phyloP scores from a whole-genome alignment of 2,329 filamentous ascomycete genomes.

The Dothideomycetes sp. region DNA sequence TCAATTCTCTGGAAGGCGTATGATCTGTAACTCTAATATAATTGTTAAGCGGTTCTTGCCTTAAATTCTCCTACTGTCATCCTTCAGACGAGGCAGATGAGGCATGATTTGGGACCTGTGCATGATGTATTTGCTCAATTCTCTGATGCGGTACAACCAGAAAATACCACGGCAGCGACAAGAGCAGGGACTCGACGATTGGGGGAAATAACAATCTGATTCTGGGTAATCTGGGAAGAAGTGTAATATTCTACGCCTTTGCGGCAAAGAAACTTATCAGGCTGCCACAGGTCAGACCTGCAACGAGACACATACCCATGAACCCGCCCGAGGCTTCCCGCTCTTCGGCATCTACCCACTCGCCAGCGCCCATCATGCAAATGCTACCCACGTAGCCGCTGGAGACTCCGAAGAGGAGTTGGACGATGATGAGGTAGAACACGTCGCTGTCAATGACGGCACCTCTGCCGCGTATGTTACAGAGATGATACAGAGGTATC shows the following conservation, averaged over 20 bases:
- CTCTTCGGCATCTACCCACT: slow-evolving; percentile 75
- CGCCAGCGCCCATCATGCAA: slow-evolving; percentile 83
- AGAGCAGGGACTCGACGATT: no score
- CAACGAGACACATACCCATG: slow-evolving; percentile 85
- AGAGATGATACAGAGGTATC: slow-evolving; percentile 78
- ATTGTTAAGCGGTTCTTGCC: no score
- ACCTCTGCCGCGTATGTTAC: slow-evolving; percentile 73
- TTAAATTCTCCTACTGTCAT: no score
- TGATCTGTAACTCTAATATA: no score
- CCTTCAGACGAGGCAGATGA: no score
- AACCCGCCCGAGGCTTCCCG: slow-evolving; percentile 84
- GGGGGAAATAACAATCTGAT: no score
- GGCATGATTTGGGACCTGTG: no score
- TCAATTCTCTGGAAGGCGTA: no score
- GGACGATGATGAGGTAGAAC: slow-evolving; percentile 79
- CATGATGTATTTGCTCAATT: no score
- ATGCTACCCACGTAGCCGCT: slow-evolving; percentile 82
- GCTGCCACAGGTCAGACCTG: slow-evolving; percentile 75
- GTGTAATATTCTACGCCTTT: slow-evolving; percentile 19
- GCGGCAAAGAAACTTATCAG: slow-evolving; percentile 73
- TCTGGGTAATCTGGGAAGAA: no score
- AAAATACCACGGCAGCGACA: no score
- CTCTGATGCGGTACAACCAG: no score
- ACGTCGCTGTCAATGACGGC: slow-evolving; percentile 68
- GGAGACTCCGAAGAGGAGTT: slow-evolving; percentile 71